A percentile compares a stretch with the other conserved stretches of the same genome.
These are phyloP conservation scores for Phytophthora gonapodyides DNA, from an alignment of 352 stramenopile genomes.

Conservation along the genomic window DNA sequence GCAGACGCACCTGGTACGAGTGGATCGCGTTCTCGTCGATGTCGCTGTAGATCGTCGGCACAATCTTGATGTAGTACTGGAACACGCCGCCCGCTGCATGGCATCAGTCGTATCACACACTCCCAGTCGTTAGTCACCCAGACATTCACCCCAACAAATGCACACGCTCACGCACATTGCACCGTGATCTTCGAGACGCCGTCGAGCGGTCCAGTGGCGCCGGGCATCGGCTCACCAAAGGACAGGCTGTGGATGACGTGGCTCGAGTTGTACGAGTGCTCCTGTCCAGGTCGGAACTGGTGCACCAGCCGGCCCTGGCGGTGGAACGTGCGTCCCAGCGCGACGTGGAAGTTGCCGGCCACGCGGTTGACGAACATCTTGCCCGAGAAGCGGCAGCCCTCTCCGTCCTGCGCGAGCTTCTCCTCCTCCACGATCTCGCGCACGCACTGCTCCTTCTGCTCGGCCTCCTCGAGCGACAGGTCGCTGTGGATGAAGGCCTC, in stretches of 20 bases:
- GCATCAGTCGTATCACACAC: conserved; percentile 1
- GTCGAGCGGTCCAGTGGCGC: conserved; percentile 52
- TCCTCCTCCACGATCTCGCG: conserved; percentile 69
- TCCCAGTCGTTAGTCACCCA: conserved; percentile 7
- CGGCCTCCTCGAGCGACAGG: conserved; percentile 73
- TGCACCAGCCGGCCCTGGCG: conserved; percentile 78
- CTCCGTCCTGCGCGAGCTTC: conserved; percentile 72
- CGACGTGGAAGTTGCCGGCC: conserved; percentile 86
- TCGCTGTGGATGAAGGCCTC: conserved; percentile 81
- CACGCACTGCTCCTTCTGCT: conserved; percentile 79
- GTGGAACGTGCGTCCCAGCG: conserved; percentile 81
- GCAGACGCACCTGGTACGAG: conserved; percentile 65
- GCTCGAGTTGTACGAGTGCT: conserved; percentile 80
- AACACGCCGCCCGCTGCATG: conserved; percentile 71
- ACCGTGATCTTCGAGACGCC: conserved; percentile 54
- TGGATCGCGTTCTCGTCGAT: conserved; percentile 58
- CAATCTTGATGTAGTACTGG: conserved; percentile 91
- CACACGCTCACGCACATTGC: conserved; percentile 35
- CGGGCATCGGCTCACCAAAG: conserved; percentile 64
- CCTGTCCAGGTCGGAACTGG: conserved; percentile 81
- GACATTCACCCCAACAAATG: not conserved
- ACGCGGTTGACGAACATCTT: conserved; percentile 89
- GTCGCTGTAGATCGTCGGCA: conserved; percentile 86
- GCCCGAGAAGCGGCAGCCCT: conserved; percentile 79
- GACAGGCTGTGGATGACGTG: conserved; percentile 81